A percentile compares a stretch with the other conserved stretches of the same genome.
These are phyloP conservation scores for Arthrinium puccinioides DNA, from an alignment of 2,329 filamentous ascomycete genomes.

Conservation along the genomic window DNA sequence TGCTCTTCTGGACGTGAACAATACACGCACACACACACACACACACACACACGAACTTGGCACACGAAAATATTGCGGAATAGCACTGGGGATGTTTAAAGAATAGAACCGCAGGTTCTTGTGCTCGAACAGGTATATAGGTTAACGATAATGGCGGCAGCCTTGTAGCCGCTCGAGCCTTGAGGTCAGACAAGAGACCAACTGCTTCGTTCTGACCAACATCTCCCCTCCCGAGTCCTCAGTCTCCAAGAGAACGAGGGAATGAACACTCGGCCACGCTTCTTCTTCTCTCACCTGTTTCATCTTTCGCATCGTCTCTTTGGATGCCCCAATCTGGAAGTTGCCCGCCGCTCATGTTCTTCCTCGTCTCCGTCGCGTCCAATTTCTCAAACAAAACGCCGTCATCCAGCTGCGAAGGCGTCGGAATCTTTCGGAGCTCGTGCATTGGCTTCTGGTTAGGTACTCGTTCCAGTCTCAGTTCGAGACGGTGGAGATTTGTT, in stretches of 20 bases:
- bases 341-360: slow-evolving; percentile 26
- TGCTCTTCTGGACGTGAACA: too few relatives aligned
- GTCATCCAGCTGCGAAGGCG: slow-evolving; percentile 49
- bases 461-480: slow-evolving; percentile 38
- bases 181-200: background rate
- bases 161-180: too few relatives aligned
- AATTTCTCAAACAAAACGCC: slow-evolving; percentile 43
- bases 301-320: background rate
- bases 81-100: too few relatives aligned
- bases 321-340: slow-evolving; percentile 34
- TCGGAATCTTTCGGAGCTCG: slow-evolving; percentile 36
- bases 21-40: too few relatives aligned
- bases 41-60: too few relatives aligned
- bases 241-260: slow-evolving; percentile 11
- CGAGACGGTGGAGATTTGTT: slow-evolving; percentile 32
- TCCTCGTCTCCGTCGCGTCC: slow-evolving; percentile 35
- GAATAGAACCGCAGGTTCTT: too few relatives aligned
- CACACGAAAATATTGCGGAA: too few relatives aligned
- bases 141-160: too few relatives aligned
- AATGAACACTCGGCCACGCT: slow-evolving; percentile 12
- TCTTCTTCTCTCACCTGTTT: slow-evolving; percentile 13
- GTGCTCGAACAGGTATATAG: too few relatives aligned
- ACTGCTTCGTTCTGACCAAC: background rate
- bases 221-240: background rate
- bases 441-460: slow-evolving; percentile 32